phyloP scores from a whole-genome alignment of 306 rosid species.

The Corylus americana region DNA sequence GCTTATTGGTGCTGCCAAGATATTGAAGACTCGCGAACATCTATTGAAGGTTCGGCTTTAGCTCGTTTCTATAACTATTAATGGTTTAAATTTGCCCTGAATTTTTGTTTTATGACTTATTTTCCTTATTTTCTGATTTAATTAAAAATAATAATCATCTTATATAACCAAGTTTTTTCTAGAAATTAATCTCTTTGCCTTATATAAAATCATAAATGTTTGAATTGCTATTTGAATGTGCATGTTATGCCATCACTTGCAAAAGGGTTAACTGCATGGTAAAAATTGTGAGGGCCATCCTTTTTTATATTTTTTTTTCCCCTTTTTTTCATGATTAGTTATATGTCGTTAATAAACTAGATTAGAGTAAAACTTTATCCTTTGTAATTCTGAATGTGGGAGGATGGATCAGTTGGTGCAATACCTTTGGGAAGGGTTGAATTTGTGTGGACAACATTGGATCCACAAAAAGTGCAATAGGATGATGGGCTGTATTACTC shows the following conservation, averaged over 20 bases:
- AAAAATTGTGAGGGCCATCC: neutral
- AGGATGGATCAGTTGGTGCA: neutral
- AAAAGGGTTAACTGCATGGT: neutral
- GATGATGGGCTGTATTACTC: neutral
- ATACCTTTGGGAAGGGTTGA: neutral
- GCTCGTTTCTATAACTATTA: neutral
- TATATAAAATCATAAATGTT: neutral
- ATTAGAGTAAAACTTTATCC: too few species aligned
- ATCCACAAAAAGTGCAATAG: neutral
- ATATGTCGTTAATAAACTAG: too few species aligned
- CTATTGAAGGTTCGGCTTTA: conserved; percentile 62
- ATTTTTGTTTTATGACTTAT: neutral
- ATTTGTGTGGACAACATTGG: conserved; percentile 1
- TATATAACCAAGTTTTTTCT: neutral
- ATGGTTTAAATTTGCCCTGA: neutral
- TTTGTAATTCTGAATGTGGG: neutral
- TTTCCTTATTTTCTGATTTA: neutral
- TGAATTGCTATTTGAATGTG: neutral
- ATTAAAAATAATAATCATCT: too few species aligned
- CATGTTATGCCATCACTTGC: neutral
- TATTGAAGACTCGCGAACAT: conserved; percentile 81
- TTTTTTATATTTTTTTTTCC: too few species aligned
- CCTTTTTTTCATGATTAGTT: too few species aligned
- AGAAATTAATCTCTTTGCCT: neutral
- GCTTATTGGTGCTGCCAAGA: conserved; percentile 94